Evolutionary conservation across 441 rosid genomes (phyloP).

Genomic region (Erysimum cheiri): DNA sequence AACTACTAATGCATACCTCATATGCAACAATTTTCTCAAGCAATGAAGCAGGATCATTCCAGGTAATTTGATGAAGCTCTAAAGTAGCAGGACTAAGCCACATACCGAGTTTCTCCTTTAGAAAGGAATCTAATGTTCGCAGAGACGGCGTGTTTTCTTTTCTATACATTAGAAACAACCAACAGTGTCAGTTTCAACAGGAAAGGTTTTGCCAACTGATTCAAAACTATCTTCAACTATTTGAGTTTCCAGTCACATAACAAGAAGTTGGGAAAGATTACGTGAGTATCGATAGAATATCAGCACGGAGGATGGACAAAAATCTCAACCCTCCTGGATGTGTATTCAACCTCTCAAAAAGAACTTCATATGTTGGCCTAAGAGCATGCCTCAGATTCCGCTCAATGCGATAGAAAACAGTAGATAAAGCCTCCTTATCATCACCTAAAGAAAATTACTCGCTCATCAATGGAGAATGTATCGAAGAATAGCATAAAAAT

Average conservation of each 20-base stretch:
- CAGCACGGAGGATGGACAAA: constrained; percentile 80
- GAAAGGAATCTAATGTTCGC: constrained; percentile 75
- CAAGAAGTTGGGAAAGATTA: constrained; percentile 52
- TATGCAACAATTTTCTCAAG: constrained; percentile 95
- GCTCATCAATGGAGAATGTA: constrained; percentile 23
- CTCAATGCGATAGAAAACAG: constrained; percentile 83
- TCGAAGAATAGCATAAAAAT: not conserved
- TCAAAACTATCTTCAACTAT: constrained; percentile 24
- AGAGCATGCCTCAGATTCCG: constrained; percentile 82
- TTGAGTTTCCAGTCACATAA: constrained; percentile 19
- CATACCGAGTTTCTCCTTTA: constrained; percentile 86
- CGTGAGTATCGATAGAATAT: constrained; percentile 73
- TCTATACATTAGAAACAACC: constrained; percentile 48
- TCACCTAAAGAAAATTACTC: constrained; percentile 46
- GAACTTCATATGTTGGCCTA: constrained; percentile 76
- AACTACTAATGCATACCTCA: constrained; percentile 58
- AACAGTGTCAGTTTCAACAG: constrained; percentile 9
- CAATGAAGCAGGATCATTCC: constrained; percentile 95
- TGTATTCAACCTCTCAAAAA: constrained; percentile 86
- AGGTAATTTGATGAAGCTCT: constrained; percentile 94
- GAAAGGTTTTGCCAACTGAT: not conserved
- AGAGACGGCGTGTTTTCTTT: constrained; percentile 73
- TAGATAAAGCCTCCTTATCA: constrained; percentile 61
- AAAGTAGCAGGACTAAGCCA: constrained; percentile 96
- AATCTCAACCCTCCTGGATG: constrained; percentile 89